Percentiles rank a stretch among this genome's conserved stretches.
phyloP scores from a whole-genome alignment of 2,329 filamentous ascomycete species.

The Tolypocladium ovalisporum region DNA sequence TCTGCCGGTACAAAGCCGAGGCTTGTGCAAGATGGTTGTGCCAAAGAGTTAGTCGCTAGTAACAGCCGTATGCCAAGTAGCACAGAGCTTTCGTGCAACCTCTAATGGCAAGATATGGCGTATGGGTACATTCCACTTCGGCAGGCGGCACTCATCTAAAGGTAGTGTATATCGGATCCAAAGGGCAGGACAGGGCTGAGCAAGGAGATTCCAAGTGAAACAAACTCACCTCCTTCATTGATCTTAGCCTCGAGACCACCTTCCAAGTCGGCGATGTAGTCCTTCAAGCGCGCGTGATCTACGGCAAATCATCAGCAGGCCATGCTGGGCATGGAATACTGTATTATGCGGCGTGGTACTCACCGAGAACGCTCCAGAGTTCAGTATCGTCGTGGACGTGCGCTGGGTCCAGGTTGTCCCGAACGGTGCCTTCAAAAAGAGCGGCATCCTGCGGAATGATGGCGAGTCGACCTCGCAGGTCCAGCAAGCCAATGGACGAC shows the following conservation, averaged over 20 bases:
- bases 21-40: not conserved
- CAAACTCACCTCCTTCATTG: conserved; percentile 76
- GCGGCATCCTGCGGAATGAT: conserved; percentile 98
- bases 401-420: conserved; percentile 91
- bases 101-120: not conserved
- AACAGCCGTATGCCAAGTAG: not conserved
- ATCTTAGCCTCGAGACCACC: conserved; percentile 84
- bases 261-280: conserved; percentile 76
- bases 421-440: conserved; percentile 83
- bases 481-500: conserved; percentile 77
- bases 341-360: conserved; percentile 22
- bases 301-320: conserved; percentile 5
- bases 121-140: not conserved
- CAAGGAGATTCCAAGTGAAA: not conserved
- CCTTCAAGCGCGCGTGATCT: conserved; percentile 91
- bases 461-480: conserved; percentile 78
- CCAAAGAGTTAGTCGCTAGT: too few relatives aligned
- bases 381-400: conserved; percentile 96
- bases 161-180: not conserved
- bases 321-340: not conserved
- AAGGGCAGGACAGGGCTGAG: not conserved
- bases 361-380: conserved; percentile 88
- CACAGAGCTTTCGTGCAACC: not conserved
- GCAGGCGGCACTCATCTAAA: not conserved
- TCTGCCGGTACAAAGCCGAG: not conserved